These are phyloP conservation scores for Abelmoschus esculentus DNA, from an alignment of 345 rosid species.

Conservation along the genomic window DNA sequence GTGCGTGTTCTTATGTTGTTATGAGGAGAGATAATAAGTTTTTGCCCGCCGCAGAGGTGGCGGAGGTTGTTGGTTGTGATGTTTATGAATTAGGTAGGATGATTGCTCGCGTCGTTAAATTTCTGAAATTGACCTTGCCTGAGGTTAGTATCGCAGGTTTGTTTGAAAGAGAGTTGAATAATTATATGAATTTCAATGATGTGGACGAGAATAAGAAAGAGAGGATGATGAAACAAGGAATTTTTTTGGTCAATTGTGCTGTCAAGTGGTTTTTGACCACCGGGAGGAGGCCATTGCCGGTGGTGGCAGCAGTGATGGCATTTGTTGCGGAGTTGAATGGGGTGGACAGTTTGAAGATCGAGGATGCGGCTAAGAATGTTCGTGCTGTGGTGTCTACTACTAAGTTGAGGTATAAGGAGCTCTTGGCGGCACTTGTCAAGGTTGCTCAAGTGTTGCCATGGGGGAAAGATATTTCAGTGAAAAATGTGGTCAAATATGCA, in stretches of 20 bases:
- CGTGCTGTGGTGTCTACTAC: slow-evolving; percentile 35
- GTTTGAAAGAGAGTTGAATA: slow-evolving; percentile 35
- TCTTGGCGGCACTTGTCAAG: no score
- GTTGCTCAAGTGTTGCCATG: slow-evolving; percentile 53
- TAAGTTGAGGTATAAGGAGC: no score
- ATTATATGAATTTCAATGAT: slow-evolving; percentile 18
- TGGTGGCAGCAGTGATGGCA: slow-evolving; percentile 64
- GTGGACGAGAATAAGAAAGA: slow-evolving; percentile 34
- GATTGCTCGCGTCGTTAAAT: slow-evolving; percentile 54
- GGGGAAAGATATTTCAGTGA: slow-evolving; percentile 64
- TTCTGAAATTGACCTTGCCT: slow-evolving; percentile 39
- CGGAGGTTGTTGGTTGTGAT: slow-evolving; percentile 40
- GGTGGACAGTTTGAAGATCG: slow-evolving; percentile 35
- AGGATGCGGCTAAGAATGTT: slow-evolving; percentile 42
- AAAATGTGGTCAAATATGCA: slow-evolving; percentile 60
- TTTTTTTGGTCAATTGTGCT: slow-evolving; percentile 59
- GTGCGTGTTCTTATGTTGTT: slow-evolving; percentile 56
- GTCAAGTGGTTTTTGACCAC: slow-evolving; percentile 74
- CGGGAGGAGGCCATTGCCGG: slow-evolving; percentile 65
- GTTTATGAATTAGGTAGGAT: slow-evolving; percentile 61
- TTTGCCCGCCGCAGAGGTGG: slow-evolving; percentile 43
- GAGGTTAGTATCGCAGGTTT: slow-evolving; percentile 45
- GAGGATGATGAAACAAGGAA: slow-evolving; percentile 56
- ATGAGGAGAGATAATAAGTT: slow-evolving; percentile 44
- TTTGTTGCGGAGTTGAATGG: slow-evolving; percentile 57